Evolutionary conservation across 179 eudicot genomes (phyloP).

Genomic region (Carnegiea gigantea): DNA sequence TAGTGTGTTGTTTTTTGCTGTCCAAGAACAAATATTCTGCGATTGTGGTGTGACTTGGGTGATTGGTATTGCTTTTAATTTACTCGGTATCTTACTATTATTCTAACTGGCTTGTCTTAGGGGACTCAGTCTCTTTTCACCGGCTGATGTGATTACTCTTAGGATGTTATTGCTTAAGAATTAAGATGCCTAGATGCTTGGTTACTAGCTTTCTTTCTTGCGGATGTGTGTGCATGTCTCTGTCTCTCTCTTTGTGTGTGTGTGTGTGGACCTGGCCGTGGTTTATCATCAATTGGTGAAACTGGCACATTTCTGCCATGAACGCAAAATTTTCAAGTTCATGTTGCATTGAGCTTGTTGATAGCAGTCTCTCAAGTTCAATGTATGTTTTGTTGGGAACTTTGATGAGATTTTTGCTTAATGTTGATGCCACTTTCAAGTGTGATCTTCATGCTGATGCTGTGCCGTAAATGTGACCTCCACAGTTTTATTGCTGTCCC

Average conservation of each 20-base stretch:
- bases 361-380: not conserved
- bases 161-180: not conserved
- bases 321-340: not conserved
- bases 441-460: not conserved
- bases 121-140: not conserved
- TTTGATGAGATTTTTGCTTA: not conserved
- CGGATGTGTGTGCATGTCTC: too few species aligned
- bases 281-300: not conserved
- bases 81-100: not conserved
- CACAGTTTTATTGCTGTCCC: not conserved
- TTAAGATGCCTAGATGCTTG: not conserved
- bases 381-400: not conserved
- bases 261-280: too few species aligned
- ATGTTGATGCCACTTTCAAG: not conserved
- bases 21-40: not conserved
- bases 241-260: too few species aligned
- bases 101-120: not conserved
- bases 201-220: not conserved
- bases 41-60: not conserved
- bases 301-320: not conserved
- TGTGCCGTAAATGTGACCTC: not conserved
- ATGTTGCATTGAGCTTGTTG: not conserved
- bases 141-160: not conserved
- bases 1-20: not conserved
- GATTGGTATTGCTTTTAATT: not conserved